Conservation (phyloP, 2,329 filamentous ascomycete genomes). For the Cadophora gregata region DNA sequence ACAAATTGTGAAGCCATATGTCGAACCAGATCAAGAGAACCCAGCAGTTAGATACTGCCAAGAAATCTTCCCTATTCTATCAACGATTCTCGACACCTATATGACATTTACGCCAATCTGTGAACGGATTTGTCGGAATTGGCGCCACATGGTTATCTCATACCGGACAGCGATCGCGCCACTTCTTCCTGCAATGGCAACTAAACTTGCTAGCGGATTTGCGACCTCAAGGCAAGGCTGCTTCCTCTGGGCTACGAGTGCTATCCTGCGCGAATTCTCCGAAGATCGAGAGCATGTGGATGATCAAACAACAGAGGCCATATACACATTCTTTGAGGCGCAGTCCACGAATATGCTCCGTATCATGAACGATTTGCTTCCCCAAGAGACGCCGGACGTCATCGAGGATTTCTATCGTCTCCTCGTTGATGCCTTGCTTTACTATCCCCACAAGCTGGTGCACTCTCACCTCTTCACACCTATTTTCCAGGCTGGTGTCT, state of each 20-base stretch:
- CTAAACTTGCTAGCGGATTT: conserved; percentile 87
- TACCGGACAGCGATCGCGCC: conserved; percentile 90
- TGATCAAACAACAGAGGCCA: conserved; percentile 79
- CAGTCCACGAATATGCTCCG: conserved; percentile 90
- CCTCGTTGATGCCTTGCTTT: conserved; percentile 87
- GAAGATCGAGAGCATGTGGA: conserved; percentile 88
- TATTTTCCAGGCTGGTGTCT: conserved; percentile 86
- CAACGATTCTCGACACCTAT: conserved; percentile 87
- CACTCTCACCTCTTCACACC: conserved; percentile 78
- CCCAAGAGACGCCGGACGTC: conserved; percentile 65
- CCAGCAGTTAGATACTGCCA: conserved; percentile 96
- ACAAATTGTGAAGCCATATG: conserved; percentile 76
- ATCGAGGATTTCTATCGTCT: conserved; percentile 85
- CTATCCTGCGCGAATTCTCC: conserved; percentile 93
- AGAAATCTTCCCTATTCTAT: conserved; percentile 87
- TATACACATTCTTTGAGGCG: conserved; percentile 93
- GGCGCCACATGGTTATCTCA: conserved; percentile 95
- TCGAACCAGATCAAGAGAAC: conserved; percentile 75
- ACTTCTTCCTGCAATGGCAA: conserved; percentile 82
- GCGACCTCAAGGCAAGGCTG: conserved; percentile 87
- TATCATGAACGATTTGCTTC: conserved; percentile 82
- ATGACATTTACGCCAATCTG: conserved; percentile 85
- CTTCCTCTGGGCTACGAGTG: conserved; percentile 98
- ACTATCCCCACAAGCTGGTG: conserved; percentile 86
- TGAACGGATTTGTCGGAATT: conserved; percentile 92